Evolutionary conservation across 1,284 basidiomycete species (phyloP).

Genomic region (Coniferiporia weirii): DNA sequence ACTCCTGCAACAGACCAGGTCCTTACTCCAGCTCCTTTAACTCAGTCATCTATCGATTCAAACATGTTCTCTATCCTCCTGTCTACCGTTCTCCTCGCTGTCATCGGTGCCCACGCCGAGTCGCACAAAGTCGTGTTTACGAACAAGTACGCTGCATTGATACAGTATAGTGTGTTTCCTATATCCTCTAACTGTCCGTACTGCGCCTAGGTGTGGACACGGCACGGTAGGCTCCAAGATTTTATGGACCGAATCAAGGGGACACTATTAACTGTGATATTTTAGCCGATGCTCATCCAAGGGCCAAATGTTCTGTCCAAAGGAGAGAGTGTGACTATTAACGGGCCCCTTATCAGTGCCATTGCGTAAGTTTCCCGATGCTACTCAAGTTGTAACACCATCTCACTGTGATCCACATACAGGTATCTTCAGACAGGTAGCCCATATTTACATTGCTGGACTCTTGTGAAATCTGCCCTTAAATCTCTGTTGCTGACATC

Average conservation of each 20-base stretch:
- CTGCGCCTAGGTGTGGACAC: slow-evolving; percentile 28
- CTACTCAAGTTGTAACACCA: background rate
- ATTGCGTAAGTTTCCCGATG: slow-evolving; percentile 18
- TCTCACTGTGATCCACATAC: background rate
- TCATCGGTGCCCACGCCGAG: slow-evolving; percentile 20
- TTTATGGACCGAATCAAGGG: background rate
- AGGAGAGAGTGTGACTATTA: slow-evolving; percentile 21
- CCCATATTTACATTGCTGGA: too few species aligned
- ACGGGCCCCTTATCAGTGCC: slow-evolving; percentile 20
- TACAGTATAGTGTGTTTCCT: slow-evolving; percentile 10
- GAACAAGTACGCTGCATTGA: slow-evolving; percentile 23
- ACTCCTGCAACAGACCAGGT: too few species aligned
- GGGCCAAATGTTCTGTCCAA: slow-evolving; percentile 24
- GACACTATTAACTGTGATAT: background rate
- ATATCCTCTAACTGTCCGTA: slow-evolving; percentile 10
- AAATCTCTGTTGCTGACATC: background rate
- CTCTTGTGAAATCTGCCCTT: background rate
- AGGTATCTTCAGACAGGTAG: slow-evolving; percentile 14
- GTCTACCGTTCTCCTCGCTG: slow-evolving; percentile 5
- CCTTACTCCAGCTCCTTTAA: background rate
- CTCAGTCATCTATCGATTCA: background rate
- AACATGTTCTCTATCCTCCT: slow-evolving; percentile 5
- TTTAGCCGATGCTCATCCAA: slow-evolving; percentile 27
- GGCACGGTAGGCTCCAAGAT: slow-evolving; percentile 26
- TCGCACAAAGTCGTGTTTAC: slow-evolving; percentile 28